Base-by-base conservation (phyloP, 495 filamentous ascomycete genomes). In the Trichoderma virens region DNA sequence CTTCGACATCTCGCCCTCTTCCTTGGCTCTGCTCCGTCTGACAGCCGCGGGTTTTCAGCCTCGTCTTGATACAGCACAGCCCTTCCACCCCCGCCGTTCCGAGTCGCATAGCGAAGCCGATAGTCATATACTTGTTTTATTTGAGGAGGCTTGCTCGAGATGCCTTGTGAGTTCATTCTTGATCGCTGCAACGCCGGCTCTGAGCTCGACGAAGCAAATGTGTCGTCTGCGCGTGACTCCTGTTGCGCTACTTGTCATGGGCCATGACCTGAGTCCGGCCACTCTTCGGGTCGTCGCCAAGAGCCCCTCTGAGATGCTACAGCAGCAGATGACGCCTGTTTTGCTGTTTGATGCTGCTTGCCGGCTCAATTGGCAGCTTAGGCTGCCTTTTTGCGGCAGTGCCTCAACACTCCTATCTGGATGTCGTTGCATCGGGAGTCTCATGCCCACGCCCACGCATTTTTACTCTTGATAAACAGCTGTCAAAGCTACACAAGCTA, bases 81-180 rank as follows among this genome's bases (percentile, higher is more conserved):
- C 20, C 43, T 14, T 28, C 51, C 11, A 28, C 51, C 51, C 51
- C 20, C 51, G 51, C 51, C 51, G 23, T 28, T 23, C 43, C 51
- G 23, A 56, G 51, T 56, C 51, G 51, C 23, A 28, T 16, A 30
- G 5, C 51, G 13, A 30, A 30, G 3, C 25, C 51, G 25, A 56
- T 30, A 56, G 13, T 25, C 2, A 30, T 56, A 56, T 2, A 30
- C 9, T 9, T 18, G 51, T 28, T 30, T 30, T 0, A 11, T 31
- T 9, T 30, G 25, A 56, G 27, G 25, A 56, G 51, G 25, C 25
- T 56, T n/a, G n/a, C 14, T 28, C 32, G 32, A 63, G 41, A 63
- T 63, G 61, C 61, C 61, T 63, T 63, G 61, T 63, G 27, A 63
- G 61, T 63, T 20, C 11, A 3, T 56, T 30, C 25, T 18, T 56